A percentile compares a stretch with the other conserved stretches of the same genome.
These are phyloP conservation scores for Neltuma alba DNA, from an alignment of 306 rosid species.

Conservation along the genomic window DNA sequence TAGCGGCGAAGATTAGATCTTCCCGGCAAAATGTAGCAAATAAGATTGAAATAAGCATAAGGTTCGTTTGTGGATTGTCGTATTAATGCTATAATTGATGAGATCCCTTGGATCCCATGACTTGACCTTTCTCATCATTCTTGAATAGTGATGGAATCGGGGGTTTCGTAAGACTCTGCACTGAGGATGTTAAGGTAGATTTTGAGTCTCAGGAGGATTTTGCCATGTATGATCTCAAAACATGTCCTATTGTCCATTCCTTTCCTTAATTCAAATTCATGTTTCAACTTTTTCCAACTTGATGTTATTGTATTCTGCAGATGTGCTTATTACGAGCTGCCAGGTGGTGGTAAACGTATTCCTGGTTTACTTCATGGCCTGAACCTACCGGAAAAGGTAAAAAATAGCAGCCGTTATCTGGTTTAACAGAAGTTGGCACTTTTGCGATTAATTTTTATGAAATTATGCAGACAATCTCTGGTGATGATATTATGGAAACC, in stretches of 20 bases:
- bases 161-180: slow-evolving; percentile 31
- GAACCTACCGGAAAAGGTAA: slow-evolving; percentile 45
- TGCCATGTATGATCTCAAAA: slow-evolving; percentile 42
- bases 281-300: neutral
- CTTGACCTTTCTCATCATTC: neutral
- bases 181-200: neutral
- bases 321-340: slow-evolving; percentile 43
- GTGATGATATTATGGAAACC: slow-evolving; percentile 44
- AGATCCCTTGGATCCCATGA: neutral
- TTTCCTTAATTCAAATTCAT: neutral
- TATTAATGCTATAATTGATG: neutral
- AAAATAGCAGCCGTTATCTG: neutral
- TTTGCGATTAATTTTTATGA: neutral
- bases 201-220: neutral
- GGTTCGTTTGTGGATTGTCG: slow-evolving; percentile 34
- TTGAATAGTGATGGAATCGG: slow-evolving; percentile 45
- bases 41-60: slow-evolving; percentile 28
- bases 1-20: slow-evolving; percentile 35
- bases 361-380: slow-evolving; percentile 44
- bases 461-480: slow-evolving; percentile 41
- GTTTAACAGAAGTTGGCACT: neutral
- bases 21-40: neutral
- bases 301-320: slow-evolving; percentile 26
- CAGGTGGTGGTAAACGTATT: neutral
- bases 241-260: neutral